Base-by-base conservation (phyloP, 768 basidiomycete species). In the Boletus sensibilis region DNA sequence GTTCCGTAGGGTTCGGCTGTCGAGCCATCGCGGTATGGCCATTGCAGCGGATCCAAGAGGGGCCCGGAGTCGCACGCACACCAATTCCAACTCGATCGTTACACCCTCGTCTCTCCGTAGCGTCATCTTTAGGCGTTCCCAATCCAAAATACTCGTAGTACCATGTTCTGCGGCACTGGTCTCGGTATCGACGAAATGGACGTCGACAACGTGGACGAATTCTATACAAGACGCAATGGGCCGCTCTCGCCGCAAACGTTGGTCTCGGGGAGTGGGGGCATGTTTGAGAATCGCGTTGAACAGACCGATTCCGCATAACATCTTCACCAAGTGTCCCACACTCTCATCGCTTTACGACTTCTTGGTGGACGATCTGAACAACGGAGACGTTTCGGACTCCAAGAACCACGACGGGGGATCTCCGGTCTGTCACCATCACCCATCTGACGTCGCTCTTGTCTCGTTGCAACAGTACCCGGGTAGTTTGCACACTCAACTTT, bases 1-100 rank as follows among this genome's bases (percentile, higher is more conserved):
- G 39, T 90, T 90, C 67, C 80, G 81, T 43, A 77, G 80, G 34
- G 75, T 88, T 14, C 75, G 76, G 1, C 68, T 87, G 23, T 73
- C 72, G 52, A 76, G 75, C 49, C 77, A 77, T 62, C 75, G 73
- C 8, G 74, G 74, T 1, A 73, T 86, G n/a, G 69, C 68, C 1
- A 70, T 67, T 14, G 74, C 77, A 1, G 64, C 71, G 1, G 66
- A 65, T 37, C 50, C 62, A 5, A 43, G 47, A 2, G 50, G 42
- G 8, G 43, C 41, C 2, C 48, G 43, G 8, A 59, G 21, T 11
- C 63, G 71, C 2, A 38, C 18, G 21, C 67, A 71, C 16, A 71
- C 69, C 0, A 38, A 71, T 18, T 71, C 69, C 0, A 67, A 72
- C 27, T 50, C 69, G 27, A 70, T 70, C 52, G 44, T 68, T 3